Base-by-base conservation (phyloP, 495 filamentous ascomycete species). In the Jackrogersella minutella region DNA sequence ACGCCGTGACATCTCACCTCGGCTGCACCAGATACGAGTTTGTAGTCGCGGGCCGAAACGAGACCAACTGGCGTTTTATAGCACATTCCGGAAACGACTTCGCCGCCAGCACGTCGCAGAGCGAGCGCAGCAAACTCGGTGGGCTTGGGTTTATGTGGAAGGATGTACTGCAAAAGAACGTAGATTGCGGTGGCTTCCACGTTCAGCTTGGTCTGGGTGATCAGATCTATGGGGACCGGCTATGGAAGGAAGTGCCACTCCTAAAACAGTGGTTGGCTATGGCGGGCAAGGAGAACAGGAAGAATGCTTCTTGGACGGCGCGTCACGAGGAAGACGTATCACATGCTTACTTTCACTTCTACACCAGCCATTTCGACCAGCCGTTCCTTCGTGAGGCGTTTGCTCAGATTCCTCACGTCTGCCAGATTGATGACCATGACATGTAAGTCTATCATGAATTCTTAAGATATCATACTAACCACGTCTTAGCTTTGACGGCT, bases 271-370 rank as follows among this genome's bases (percentile, higher is more conserved):
- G 95, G 95, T 85, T 97, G 11, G 82, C 86, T 11, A 94, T 93
- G 74, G 90, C 85, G 63, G 96, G 95, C 1, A 92, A 96, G 62
- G 95, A 98, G 58, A 93, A 93, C 62, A 80, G 96, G 33, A 96
- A 93, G 80, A 96, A 88, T 54, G 88, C 92, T 0, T 83, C 86
- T 13, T 99, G 95, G 95, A 97, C 92, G 3, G 90, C 94, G 13
- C 87, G 90, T 46, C 91, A 97, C 71, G 93, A 99, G 70, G 94
- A 98, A 68, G 96, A 98, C 69, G 91, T 97, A 10, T 87, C 88
- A 16, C 92, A 97, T 78, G 94, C 94, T 2, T 99, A 97, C 78
- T 99, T 99, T 78, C 96, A 98, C 74, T 99, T 97, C 75, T 99
- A 99, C 71, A 96, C 93, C 10, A 93, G 90, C 70, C 93, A 97